Evolutionary conservation across 2,329 filamentous ascomycete species (phyloP), one percentile per base, ranked within the genome.

Genomic region (Drechslerella coelobrocha): DNA sequence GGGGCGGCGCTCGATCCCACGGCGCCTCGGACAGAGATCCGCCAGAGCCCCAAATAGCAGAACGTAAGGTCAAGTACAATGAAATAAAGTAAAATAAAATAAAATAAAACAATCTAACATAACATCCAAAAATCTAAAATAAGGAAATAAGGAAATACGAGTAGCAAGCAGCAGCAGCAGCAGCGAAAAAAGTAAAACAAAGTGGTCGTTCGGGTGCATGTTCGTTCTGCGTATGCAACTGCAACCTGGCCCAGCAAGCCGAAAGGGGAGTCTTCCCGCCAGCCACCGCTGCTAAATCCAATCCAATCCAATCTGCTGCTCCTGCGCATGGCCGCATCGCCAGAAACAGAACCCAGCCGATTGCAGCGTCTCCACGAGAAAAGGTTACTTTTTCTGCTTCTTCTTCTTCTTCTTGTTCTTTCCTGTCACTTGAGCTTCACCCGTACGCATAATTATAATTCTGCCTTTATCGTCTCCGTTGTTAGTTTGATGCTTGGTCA

Each of bases 11-110:
- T 31, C 6, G 29, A 55, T 56, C 55, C 56, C 56, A 50, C 61
- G 63, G 63, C 55, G 65, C 65, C 52, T 69, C 65, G 63, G 63
- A 61, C 48, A 27, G 27, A 43, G 48, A 68, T 48, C 62, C 62
- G n/a, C n/a, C n/a, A n/a, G 62, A 61, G 48, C 17, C n/a, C 3
- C 23, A 3, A 9, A 3, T n/a, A 39, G 12, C 34, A 39, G n/a
- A n/a, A n/a, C n/a, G n/a, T n/a, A n/a, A n/a, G n/a, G n/a, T n/a
- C n/a, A n/a, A n/a, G n/a, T n/a, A n/a, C n/a, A n/a, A n/a, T n/a
- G n/a, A n/a, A n/a, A n/a, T n/a, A n/a, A n/a, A n/a, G n/a, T n/a
- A n/a, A n/a, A n/a, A n/a, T n/a, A n/a, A 39, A 39, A 39, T 39
- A 39, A n/a, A 10, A 6, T n/a, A 10, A 39, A 14, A 39, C 34